Evolutionary conservation across 2,329 filamentous ascomycete species (phyloP), one percentile per base, ranked within the genome.

Genomic region (Colletotrichum plurivorum): DNA sequence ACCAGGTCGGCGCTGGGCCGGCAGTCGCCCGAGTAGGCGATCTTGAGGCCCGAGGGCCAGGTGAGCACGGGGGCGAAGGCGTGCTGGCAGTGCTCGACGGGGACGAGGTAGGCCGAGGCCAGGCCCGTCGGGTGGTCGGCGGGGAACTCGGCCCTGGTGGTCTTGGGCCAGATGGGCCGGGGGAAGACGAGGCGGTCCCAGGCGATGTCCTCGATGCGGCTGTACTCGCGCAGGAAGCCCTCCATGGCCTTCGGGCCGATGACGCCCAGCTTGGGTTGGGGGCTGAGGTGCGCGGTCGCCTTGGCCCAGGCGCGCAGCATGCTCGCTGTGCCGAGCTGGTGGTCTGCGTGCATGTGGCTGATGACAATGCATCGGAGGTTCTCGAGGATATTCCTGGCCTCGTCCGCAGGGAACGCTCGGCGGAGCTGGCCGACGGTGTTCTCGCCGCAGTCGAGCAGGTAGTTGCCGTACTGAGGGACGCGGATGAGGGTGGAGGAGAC

Each of bases 21-120:
- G 78, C 95, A 98, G 83, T 99, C 96, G 64, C 96, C 96, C 5
- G 94, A 97, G 82, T 97, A 99, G 53, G 94, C 94, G 66, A 97
- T 86, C 78, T 95, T 96, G 78, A 99, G 92, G 18, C 90, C 92
- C 1, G 89, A 89, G 0, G 92, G 88, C 79, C 95, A 95, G 10
- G 93, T 93, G 22, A 98, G 83, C 20, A 91, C 90, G 2, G 92
- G 89, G 0, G 92, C 96, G 76, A 93, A 89, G 2, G 96, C 90
- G 31, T 90, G 90, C 73, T 88, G 86, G 83, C 96, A 99, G 82
- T 99, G 96, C 5, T 86, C 79, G 1, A 98, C 95, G 27, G 78
- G 79, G 53, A 90, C 88, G 51, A 90, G 89, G 70, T 91, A 87
- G 66, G 97, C 88, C 63, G 88, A 85, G 1, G 81, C 74, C n/a